Evolutionary conservation across 257 asterid species (phyloP).

Genomic region (Fraxinus americana): DNA sequence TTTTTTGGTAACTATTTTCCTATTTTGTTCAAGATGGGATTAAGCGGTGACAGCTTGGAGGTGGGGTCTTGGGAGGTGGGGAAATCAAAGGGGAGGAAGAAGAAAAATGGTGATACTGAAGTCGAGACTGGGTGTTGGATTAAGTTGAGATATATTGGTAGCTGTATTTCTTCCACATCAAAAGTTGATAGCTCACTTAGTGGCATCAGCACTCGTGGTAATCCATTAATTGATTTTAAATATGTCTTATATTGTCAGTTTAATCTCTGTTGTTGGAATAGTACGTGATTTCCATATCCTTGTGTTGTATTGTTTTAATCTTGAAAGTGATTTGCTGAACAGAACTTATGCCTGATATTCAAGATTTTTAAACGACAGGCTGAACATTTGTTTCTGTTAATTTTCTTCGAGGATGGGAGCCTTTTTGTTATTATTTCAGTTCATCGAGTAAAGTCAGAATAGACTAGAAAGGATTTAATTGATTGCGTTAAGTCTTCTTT

Average conservation of each 20-base stretch:
- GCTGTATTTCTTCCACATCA: conserved; percentile 42
- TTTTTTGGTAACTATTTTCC: no score
- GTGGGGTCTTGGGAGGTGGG: no score
- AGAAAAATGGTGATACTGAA: no score
- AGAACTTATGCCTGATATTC: conserved; percentile 2
- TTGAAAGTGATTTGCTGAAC: conserved; percentile 10
- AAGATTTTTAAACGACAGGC: conserved; percentile 11
- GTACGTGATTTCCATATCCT: conserved; percentile 18
- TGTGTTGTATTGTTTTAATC: neutral
- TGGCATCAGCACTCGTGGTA: conserved; percentile 91
- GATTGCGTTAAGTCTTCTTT: neutral
- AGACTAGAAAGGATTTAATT: no score
- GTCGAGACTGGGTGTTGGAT: no score
- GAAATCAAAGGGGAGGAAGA: no score
- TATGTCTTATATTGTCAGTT: neutral
- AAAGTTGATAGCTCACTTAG: conserved; percentile 91
- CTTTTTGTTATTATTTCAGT: neutral
- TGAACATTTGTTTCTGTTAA: neutral
- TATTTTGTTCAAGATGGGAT: no score
- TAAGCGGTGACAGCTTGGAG: no score
- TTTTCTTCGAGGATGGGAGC: conserved; percentile 1
- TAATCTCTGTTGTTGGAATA: conserved; percentile 16
- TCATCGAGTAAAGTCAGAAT: neutral
- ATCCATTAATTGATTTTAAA: conserved; percentile 4
- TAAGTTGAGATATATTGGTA: no score